phyloP scores from a whole-genome alignment of 208 protist genomes.

The Trypanosoma melophagium region DNA sequence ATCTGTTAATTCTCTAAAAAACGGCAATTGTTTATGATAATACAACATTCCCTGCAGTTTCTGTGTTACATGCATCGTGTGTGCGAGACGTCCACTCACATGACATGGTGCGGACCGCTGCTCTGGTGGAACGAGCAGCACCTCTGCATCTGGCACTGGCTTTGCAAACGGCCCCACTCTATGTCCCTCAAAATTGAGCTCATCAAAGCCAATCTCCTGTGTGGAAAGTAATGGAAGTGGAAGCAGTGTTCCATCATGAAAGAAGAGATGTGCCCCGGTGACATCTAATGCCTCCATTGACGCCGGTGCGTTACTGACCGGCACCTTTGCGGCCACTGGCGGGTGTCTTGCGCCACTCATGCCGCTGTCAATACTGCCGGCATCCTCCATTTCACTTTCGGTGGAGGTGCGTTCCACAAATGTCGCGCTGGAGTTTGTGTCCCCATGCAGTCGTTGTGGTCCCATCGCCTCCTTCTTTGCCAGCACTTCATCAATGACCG shows the following conservation, averaged over 20 bases:
- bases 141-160: slow-evolving; percentile 20
- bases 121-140: slow-evolving; percentile 25
- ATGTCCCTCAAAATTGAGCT: slow-evolving; percentile 30
- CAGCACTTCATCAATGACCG: slow-evolving; percentile 58
- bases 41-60: slow-evolving; percentile 49
- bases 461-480: slow-evolving; percentile 43
- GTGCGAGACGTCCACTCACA: slow-evolving; percentile 23
- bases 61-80: slow-evolving; percentile 44
- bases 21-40: slow-evolving; percentile 46
- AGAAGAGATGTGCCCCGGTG: slow-evolving; percentile 22
- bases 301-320: slow-evolving; percentile 6
- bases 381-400: slow-evolving; percentile 16
- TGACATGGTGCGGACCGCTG: slow-evolving; percentile 18
- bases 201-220: slow-evolving; percentile 75
- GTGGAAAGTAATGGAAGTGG: slow-evolving; percentile 59
- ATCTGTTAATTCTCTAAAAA: slow-evolving; percentile 38
- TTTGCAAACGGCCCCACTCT: slow-evolving; percentile 13
- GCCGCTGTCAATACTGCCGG: slow-evolving; percentile 9
- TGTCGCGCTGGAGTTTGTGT: slow-evolving; percentile 46
- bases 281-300: slow-evolving; percentile 17
- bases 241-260: slow-evolving; percentile 39
- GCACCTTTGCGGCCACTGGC: slow-evolving; percentile 10
- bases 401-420: slow-evolving; percentile 43
- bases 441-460: slow-evolving; percentile 32
- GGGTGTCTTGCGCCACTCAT: background rate